Evolutionary conservation across 2,329 filamentous ascomycete genomes (phyloP).

Genomic region (Periconia digitata): DNA sequence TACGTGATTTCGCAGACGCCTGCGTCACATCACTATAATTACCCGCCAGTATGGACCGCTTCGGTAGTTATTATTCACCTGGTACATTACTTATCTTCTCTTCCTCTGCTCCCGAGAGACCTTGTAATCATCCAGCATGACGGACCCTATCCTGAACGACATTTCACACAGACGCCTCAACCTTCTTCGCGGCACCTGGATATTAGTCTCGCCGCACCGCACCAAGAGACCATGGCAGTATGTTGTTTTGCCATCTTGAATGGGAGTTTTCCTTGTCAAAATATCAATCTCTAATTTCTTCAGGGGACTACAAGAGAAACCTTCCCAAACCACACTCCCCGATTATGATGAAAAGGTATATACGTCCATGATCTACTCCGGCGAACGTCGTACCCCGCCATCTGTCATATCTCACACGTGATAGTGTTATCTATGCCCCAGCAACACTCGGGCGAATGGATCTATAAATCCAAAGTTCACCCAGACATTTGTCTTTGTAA

Average conservation of each 20-base stretch:
- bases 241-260: constrained; percentile 40
- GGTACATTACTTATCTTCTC: constrained; percentile 12
- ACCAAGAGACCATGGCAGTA: constrained; percentile 99
- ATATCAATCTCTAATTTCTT: constrained; percentile 6
- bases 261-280: too few relatives aligned
- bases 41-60: constrained; percentile 14
- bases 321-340: constrained; percentile 58
- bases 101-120: constrained; percentile 6
- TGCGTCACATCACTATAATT: constrained; percentile 31
- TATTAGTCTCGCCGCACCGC: constrained; percentile 92
- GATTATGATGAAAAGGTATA: constrained; percentile 70
- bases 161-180: constrained; percentile 94
- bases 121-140: constrained; percentile 37
- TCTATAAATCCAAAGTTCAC: constrained; percentile 84
- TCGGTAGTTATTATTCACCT: constrained; percentile 8
- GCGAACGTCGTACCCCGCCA: constrained; percentile 4
- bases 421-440: constrained; percentile 91
- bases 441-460: constrained; percentile 85
- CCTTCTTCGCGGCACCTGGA: constrained; percentile 83
- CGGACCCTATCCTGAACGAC: constrained; percentile 71
- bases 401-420: constrained; percentile 18
- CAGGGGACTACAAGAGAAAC: constrained; percentile 52
- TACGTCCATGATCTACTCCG: constrained; percentile 1
- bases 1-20: constrained; percentile 17
- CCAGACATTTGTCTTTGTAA: constrained; percentile 90